Evolutionary conservation across 176 grass and related monocot genomes (phyloP).

Genomic region (Hordeum marinum): DNA sequence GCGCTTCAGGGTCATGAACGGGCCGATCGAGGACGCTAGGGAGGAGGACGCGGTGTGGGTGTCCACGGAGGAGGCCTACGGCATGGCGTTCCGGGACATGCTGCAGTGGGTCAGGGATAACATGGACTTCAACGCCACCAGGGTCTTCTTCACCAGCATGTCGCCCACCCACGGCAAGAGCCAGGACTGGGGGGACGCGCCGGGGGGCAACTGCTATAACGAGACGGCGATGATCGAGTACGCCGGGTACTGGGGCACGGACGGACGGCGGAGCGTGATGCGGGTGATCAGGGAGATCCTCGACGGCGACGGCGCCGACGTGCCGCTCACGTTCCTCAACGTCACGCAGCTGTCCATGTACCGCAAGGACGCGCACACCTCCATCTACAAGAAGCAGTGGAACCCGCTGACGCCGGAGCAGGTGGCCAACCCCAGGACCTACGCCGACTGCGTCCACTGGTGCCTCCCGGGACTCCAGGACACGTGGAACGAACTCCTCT

Average conservation of each 20-base stretch:
- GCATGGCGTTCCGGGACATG: conserved; percentile 65
- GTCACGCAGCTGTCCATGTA: conserved; percentile 65
- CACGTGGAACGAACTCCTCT: conserved; percentile 77
- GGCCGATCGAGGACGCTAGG: conserved; percentile 39
- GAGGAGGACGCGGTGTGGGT: conserved; percentile 35
- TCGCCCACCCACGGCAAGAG: conserved; percentile 81
- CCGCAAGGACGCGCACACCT: conserved; percentile 71
- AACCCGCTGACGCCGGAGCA: conserved; percentile 39
- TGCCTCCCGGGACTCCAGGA: conserved; percentile 65
- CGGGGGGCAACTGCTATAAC: conserved; percentile 77
- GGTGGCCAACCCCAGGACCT: conserved; percentile 45
- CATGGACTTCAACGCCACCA: conserved; percentile 57
- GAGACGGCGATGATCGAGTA: conserved; percentile 72
- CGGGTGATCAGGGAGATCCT: conserved; percentile 46
- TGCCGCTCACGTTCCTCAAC: conserved; percentile 57
- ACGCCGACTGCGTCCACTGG: conserved; percentile 78
- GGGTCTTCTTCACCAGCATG: conserved; percentile 92
- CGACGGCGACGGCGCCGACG: conserved; percentile 40
- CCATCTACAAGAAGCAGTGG: conserved; percentile 78
- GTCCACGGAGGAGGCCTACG: conserved; percentile 74
- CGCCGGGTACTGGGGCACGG: conserved; percentile 67
- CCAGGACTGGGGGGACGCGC: conserved; percentile 61
- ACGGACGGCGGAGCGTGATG: conserved; percentile 68
- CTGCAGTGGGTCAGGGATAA: conserved; percentile 64
- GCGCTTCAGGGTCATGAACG: conserved; percentile 56